Evolutionary conservation across 176 grass and related monocot species (phyloP).

Genomic region (Metroxylon sagu): DNA sequence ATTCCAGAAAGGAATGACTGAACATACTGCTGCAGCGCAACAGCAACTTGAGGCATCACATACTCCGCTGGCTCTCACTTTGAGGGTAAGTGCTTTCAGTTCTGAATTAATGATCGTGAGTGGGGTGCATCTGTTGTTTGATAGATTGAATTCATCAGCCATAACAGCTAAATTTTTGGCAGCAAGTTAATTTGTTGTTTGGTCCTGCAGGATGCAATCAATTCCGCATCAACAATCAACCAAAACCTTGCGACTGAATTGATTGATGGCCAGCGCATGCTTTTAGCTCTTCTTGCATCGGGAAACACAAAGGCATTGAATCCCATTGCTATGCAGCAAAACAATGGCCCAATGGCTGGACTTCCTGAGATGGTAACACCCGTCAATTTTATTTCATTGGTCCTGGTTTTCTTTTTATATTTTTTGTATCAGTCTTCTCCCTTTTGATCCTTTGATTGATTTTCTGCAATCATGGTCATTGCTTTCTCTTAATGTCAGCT

Average conservation of each 20-base stretch:
- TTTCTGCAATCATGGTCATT: too few relatives aligned
- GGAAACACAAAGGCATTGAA: conserved; percentile 36
- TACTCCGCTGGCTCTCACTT: conserved; percentile 72
- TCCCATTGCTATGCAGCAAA: conserved; percentile 38
- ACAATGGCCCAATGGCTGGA: conserved; percentile 39
- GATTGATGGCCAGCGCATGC: conserved; percentile 69
- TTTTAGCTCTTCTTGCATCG: conserved; percentile 56
- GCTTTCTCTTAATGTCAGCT: too few relatives aligned
- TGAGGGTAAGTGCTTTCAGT: conserved; percentile 36
- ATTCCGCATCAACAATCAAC: conserved; percentile 65
- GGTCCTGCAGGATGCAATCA: conserved; percentile 62
- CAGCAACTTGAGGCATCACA: conserved; percentile 56
- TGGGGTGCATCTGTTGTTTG: too few relatives aligned
- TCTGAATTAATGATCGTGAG: too few relatives aligned
- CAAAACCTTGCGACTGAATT: conserved; percentile 66
- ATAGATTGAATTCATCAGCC: too few relatives aligned
- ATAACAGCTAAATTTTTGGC: too few relatives aligned
- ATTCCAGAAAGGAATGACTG: conserved; percentile 87
- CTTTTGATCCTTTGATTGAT: neutral
- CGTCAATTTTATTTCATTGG: neutral
- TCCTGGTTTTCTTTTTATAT: neutral
- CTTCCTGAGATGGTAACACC: conserved; percentile 47
- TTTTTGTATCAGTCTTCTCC: neutral
- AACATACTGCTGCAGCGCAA: conserved; percentile 57
- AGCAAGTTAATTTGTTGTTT: too few relatives aligned